These are phyloP conservation scores for Globisporangium okanoganense DNA, from an alignment of 352 stramenopile species.

Conservation along the genomic window DNA sequence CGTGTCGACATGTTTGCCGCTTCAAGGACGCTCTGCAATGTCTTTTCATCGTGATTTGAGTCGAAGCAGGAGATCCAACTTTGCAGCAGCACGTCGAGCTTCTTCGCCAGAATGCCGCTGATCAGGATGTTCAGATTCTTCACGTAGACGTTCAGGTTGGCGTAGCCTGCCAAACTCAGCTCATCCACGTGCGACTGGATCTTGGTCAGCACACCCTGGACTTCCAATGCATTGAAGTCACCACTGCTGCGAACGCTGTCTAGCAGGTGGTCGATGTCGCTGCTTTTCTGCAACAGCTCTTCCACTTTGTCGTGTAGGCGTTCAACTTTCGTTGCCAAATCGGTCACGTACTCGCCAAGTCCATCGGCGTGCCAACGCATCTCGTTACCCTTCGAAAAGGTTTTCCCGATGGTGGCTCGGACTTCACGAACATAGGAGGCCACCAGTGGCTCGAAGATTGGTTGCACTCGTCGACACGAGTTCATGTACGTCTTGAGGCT, in stretches of 20 bases:
- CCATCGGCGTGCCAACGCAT: slow-evolving; percentile 88
- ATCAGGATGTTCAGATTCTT: slow-evolving; percentile 90
- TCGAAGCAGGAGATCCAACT: slow-evolving; percentile 74
- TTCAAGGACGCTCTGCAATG: slow-evolving; percentile 37
- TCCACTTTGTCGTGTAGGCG: slow-evolving; percentile 98
- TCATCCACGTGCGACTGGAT: slow-evolving; percentile 94
- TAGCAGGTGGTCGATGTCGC: slow-evolving; percentile 92
- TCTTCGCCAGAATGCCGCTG: slow-evolving; percentile 75
- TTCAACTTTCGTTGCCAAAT: slow-evolving; percentile 92
- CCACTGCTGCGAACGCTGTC: slow-evolving; percentile 53
- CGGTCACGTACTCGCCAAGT: slow-evolving; percentile 82
- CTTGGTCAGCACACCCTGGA: slow-evolving; percentile 68
- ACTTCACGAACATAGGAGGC: slow-evolving; percentile 79
- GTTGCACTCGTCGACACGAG: slow-evolving; percentile 73
- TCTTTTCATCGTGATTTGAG: slow-evolving; percentile 56
- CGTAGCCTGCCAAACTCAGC: slow-evolving; percentile 93
- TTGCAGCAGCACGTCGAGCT: slow-evolving; percentile 60
- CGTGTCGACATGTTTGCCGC: slow-evolving; percentile 40
- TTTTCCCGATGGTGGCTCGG: slow-evolving; percentile 84
- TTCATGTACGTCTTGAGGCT: slow-evolving; percentile 94
- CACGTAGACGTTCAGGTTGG: slow-evolving; percentile 91
- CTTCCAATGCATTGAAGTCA: slow-evolving; percentile 50
- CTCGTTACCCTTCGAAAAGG: slow-evolving; percentile 85
- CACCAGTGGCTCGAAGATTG: slow-evolving; percentile 77
- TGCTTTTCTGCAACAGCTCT: slow-evolving; percentile 92